Conservation (phyloP, 106 monocot species). For the Triglochin maritima region DNA sequence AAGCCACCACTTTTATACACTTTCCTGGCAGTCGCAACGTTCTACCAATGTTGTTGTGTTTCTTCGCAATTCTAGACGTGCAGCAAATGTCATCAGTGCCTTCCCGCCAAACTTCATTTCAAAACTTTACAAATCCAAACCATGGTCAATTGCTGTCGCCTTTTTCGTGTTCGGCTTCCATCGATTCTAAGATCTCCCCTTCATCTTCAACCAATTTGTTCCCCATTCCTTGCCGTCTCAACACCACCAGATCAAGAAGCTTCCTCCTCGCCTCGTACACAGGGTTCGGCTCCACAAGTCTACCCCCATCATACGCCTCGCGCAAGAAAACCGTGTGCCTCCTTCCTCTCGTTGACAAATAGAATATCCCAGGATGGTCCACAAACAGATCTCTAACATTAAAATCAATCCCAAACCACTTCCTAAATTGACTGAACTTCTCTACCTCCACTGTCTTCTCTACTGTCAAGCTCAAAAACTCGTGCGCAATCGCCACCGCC, state of each 20-base stretch:
- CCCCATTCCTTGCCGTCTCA: constrained; percentile 38
- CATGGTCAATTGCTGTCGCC: not conserved
- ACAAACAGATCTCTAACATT: constrained; percentile 80
- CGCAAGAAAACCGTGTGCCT: constrained; percentile 84
- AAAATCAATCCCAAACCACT: constrained; percentile 63
- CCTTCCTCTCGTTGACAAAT: constrained; percentile 70
- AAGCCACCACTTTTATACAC: too few relatives aligned
- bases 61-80: too few relatives aligned
- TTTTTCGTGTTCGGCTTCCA: not conserved
- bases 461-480: constrained; percentile 85
- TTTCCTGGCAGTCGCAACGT: too few relatives aligned
- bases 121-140: too few relatives aligned
- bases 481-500: constrained; percentile 72
- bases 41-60: too few relatives aligned
- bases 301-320: constrained; percentile 60
- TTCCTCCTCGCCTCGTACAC: constrained; percentile 58
- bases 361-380: constrained; percentile 94
- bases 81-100: too few relatives aligned
- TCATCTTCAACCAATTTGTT: not conserved
- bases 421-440: constrained; percentile 86
- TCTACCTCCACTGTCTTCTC: constrained; percentile 98
- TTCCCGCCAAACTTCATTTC: too few relatives aligned
- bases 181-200: not conserved
- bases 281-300: constrained; percentile 59
- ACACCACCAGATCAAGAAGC: constrained; percentile 52